phyloP scores from a whole-genome alignment of 768 basidiomycete genomes.

The Termitomyces sp. region DNA sequence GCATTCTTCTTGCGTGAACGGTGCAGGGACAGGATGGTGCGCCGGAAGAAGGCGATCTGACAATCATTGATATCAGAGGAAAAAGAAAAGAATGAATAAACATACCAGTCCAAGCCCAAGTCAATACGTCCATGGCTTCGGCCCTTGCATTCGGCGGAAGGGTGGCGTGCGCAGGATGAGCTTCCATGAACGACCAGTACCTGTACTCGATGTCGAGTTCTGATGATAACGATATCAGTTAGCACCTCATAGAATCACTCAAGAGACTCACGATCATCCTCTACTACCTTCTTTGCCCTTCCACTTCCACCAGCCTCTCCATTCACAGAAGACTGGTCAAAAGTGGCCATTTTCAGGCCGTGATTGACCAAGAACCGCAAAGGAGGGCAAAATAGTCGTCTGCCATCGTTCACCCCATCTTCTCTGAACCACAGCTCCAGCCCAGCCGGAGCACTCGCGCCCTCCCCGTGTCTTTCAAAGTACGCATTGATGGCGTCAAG shows the following conservation, averaged over 20 bases:
- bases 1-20: constrained; percentile 76
- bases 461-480: constrained; percentile 33
- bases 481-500: constrained; percentile 49
- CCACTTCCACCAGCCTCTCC: constrained; percentile 18
- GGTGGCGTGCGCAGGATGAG: constrained; percentile 68
- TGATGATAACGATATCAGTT: constrained; percentile 30
- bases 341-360: constrained; percentile 45
- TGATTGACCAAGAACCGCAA: constrained; percentile 67
- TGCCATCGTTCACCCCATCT: constrained; percentile 18
- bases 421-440: constrained; percentile 66
- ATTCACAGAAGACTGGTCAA: constrained; percentile 34
- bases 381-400: constrained; percentile 32
- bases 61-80: not conserved
- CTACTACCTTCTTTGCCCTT: constrained; percentile 19
- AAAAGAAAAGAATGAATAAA: not conserved
- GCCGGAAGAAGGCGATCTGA: constrained; percentile 68
- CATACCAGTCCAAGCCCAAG: constrained; percentile 77
- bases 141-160: constrained; percentile 52
- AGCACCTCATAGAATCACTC: not conserved
- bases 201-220: constrained; percentile 74
- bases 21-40: constrained; percentile 50
- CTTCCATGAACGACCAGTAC: constrained; percentile 80
- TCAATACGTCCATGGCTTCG: constrained; percentile 74
- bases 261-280: constrained; percentile 43
- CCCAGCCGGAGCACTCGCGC: constrained; percentile 27